A percentile compares a stretch with the other conserved stretches of the same genome.
These are phyloP conservation scores for Colletotrichum navitas DNA, from an alignment of 2,329 filamentous ascomycete genomes.

Conservation along the genomic window DNA sequence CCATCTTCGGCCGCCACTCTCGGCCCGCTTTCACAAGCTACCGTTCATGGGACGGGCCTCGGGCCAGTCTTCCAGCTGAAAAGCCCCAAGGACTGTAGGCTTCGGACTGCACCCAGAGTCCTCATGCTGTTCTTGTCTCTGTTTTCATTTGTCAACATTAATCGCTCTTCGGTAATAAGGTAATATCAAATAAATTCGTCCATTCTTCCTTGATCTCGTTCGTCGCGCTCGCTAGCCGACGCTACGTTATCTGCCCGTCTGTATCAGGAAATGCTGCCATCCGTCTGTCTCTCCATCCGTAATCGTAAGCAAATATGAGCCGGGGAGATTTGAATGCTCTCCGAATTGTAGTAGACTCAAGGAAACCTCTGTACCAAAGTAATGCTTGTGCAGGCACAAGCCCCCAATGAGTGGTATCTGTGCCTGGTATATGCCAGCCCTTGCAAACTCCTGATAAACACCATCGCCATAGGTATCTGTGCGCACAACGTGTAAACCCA, in stretches of 20 bases:
- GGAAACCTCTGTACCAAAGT: slow-evolving; percentile 12
- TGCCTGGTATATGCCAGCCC: slow-evolving; percentile 28
- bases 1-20: slow-evolving; percentile 22
- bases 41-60: slow-evolving; percentile 38
- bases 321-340: slow-evolving; percentile 5
- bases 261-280: slow-evolving; percentile 33
- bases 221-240: slow-evolving; percentile 24
- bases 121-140: not conserved
- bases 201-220: slow-evolving; percentile 23
- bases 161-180: not conserved
- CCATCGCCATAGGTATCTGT: slow-evolving; percentile 37
- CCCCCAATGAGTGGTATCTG: slow-evolving; percentile 32
- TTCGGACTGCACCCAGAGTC: not conserved
- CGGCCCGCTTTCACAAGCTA: slow-evolving; percentile 39
- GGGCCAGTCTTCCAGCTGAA: slow-evolving; percentile 12
- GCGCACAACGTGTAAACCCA: slow-evolving; percentile 4
- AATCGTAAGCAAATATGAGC: slow-evolving; percentile 24
- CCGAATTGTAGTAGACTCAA: not conserved
- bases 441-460: slow-evolving; percentile 36
- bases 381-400: slow-evolving; percentile 27
- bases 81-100: slow-evolving; percentile 5
- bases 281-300: slow-evolving; percentile 11
- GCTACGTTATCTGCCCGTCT: slow-evolving; percentile 21
- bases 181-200: slow-evolving; percentile 31
- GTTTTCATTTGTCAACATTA: not conserved